Conservation (phyloP, 768 basidiomycete genomes). For the Tubosaeta sp. region DNA sequence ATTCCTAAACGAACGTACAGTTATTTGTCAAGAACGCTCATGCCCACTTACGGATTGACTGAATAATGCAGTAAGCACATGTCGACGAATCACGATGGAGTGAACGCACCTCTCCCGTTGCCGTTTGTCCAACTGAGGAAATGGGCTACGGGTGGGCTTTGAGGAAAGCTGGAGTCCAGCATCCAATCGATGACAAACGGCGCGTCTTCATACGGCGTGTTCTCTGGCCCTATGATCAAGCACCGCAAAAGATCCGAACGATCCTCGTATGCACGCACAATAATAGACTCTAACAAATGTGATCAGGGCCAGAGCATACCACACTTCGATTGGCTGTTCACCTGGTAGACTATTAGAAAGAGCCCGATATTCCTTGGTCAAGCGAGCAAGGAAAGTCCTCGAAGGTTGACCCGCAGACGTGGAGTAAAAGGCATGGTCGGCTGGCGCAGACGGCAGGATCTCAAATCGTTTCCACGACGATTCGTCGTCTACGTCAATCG, state of each 20-base stretch:
- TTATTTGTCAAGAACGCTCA: background rate
- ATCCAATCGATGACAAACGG: conserved; percentile 96
- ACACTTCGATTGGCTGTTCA: conserved; percentile 29
- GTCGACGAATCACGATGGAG: background rate
- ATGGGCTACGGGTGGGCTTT: conserved; percentile 79
- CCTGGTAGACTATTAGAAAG: conserved; percentile 80
- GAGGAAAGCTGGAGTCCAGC: conserved; percentile 80
- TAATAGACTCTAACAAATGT: conserved; percentile 60
- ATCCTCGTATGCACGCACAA: conserved; percentile 89
- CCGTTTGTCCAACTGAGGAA: conserved; percentile 95
- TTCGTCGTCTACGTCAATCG: conserved; percentile 33
- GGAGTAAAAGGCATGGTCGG: conserved; percentile 77
- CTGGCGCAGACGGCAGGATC: conserved; percentile 67
- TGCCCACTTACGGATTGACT: conserved; percentile 69
- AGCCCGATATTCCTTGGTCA: conserved; percentile 80
- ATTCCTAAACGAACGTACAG: conserved; percentile 47
- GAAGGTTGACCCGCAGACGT: conserved; percentile 59
- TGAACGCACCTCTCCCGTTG: conserved; percentile 59
- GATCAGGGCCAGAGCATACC: conserved; percentile 5
- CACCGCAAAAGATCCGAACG: conserved; percentile 81
- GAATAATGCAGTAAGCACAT: background rate
- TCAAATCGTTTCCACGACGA: conserved; percentile 77
- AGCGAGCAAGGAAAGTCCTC: conserved; percentile 68
- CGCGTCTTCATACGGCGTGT: conserved; percentile 93
- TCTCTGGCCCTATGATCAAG: conserved; percentile 88